Percentiles rank a stretch among this genome's conserved stretches.
Conservation (phyloP, 1,284 basidiomycete genomes). For the Rhodotorula sp. region DNA sequence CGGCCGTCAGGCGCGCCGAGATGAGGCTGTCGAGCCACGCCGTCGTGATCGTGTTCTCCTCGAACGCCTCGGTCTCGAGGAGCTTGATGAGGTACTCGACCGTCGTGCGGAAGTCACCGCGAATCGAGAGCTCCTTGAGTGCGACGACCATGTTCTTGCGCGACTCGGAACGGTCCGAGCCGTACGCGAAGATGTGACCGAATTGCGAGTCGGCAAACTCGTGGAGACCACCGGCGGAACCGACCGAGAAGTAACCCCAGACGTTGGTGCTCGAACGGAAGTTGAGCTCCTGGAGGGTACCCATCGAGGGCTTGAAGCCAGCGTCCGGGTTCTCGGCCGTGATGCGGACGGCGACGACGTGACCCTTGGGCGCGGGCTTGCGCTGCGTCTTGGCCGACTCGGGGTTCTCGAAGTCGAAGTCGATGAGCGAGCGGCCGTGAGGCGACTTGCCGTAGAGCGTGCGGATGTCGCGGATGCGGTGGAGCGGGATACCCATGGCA, state of each 20-base stretch:
- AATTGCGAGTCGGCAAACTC: conserved; percentile 99
- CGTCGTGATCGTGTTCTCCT: conserved; percentile 96
- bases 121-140: conserved; percentile 96
- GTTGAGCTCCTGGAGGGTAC: conserved; percentile 95
- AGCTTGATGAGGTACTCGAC: conserved; percentile 79
- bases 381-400: conserved; percentile 84
- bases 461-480: conserved; percentile 94
- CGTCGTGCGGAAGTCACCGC: conserved; percentile 97
- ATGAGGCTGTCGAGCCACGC: conserved; percentile 98
- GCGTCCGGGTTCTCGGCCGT: conserved; percentile 99
- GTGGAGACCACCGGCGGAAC: conserved; percentile 91
- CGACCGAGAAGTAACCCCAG: conserved; percentile 99
- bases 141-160: conserved; percentile 99
- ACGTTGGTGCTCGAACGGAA: conserved; percentile 99
- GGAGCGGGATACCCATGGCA: conserved; percentile 96
- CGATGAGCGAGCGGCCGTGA: conserved; percentile 83
- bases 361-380: conserved; percentile 94
- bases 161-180: conserved; percentile 91
- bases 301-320: conserved; percentile 99
- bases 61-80: conserved; percentile 93
- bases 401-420: conserved; percentile 92
- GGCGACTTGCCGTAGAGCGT: conserved; percentile 92
- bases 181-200: conserved; percentile 99
- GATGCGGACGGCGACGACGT: conserved; percentile 98
- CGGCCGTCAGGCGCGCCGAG: conserved; percentile 91